Evolutionary conservation across 257 asterid genomes (phyloP).

Genomic region (Nicotiana benthamiana): DNA sequence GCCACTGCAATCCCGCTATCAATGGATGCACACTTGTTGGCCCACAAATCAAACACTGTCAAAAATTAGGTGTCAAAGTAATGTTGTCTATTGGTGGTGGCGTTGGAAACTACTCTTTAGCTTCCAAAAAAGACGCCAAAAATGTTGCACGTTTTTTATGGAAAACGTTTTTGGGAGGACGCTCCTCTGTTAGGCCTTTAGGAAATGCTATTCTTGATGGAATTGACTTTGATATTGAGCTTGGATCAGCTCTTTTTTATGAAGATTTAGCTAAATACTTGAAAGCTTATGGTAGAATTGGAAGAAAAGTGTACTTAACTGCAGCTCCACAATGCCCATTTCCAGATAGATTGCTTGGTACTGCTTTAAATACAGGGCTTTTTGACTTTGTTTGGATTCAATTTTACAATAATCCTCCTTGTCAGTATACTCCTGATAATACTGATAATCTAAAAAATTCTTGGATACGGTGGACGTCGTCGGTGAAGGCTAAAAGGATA

Average conservation of each 20-base stretch:
- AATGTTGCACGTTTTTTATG: constrained; percentile 4
- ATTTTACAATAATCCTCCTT: constrained; percentile 43
- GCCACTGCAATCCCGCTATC: constrained; percentile 32
- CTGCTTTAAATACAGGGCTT: constrained; percentile 29
- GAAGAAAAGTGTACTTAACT: constrained; percentile 28
- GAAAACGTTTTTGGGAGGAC: background rate
- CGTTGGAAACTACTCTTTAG: constrained; percentile 1
- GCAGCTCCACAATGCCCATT: constrained; percentile 55
- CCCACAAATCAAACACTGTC: constrained; percentile 16
- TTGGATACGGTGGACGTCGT: constrained; percentile 34
- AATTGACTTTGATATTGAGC: constrained; percentile 13
- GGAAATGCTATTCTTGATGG: constrained; percentile 7
- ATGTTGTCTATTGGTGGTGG: constrained; percentile 15
- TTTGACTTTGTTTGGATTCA: constrained; percentile 58
- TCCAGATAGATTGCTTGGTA: constrained; percentile 30
- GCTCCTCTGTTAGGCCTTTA: constrained; percentile 3
- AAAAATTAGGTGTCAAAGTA: constrained; percentile 17
- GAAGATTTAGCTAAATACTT: constrained; percentile 13
- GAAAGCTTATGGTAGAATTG: background rate
- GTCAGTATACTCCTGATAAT: constrained; percentile 24
- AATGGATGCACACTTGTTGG: constrained; percentile 16
- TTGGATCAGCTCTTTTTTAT: constrained; percentile 1
- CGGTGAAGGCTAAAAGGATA: constrained; percentile 24
- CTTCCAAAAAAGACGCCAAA: constrained; percentile 6
- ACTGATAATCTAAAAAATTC: constrained; percentile 20